Evolutionary conservation across 106 monocot genomes (phyloP), one percentile per base, ranked within the genome.

Genomic region (Allium cepa): DNA sequence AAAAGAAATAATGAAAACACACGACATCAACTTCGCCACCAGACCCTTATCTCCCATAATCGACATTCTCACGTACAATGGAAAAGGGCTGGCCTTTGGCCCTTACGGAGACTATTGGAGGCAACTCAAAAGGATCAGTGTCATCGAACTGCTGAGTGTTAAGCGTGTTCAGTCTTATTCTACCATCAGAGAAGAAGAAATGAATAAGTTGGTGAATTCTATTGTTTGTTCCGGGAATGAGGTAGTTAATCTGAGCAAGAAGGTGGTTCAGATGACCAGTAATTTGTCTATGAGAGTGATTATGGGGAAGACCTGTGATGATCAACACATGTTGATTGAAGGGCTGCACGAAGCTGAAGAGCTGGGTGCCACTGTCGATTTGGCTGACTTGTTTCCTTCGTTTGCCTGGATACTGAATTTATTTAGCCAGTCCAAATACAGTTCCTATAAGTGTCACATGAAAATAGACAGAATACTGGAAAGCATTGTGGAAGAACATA

Each of bases 31-130:
- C 46, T 79, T 82, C 57, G 26, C 79, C 5, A 73, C 15, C 62
- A 57, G 86, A 27, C 79, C 86, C 8, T 48, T 68, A 5, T 9
- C 71, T 2, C 60, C 46, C 49, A 73, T 45, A 1, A 26, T 64
- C 56, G 16, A 51, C 4, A 27, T 8, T 1, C 3, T 84, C 17
- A 8, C 67, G 45, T 73, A 65, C 59, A 51, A 15, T 5, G 55
- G 63, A 9, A 50, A 46, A 14, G 70, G 65, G 50, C 14, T 75
- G 0, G 52, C 78, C 10, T 80, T 80, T 13, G 59, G 75, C 2
- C 79, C 79, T 46, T 80, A 75, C 47, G 75, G 79, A 8, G 75
- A 80, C 48, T 77, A 73, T 15, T 74, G 77, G 77, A 56, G 63
- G 15, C 73, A 64, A 28, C 64, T 65, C 4, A 71, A 60, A 46